These are phyloP conservation scores for Thermothielavioides terrestris DNA, from an alignment of 495 filamentous ascomycete species.

Conservation along the genomic window DNA sequence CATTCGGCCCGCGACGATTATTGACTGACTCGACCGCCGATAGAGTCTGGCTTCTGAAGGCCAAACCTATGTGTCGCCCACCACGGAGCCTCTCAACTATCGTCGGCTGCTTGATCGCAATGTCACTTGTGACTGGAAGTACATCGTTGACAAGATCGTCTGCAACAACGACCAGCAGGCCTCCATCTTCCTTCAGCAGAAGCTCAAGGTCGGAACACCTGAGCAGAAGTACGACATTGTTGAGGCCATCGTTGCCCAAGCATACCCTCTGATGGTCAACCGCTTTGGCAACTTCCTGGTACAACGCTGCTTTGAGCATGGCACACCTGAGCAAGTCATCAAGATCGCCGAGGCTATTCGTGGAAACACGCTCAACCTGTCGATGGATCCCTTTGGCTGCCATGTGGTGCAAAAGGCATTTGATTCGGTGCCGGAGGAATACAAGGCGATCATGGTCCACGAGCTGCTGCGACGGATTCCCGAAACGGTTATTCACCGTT, in stretches of 20 bases:
- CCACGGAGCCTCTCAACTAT: slow-evolving; percentile 87
- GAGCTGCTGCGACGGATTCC: slow-evolving; percentile 92
- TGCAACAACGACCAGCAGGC: slow-evolving; percentile 99
- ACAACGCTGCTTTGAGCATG: slow-evolving; percentile 97
- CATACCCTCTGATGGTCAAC: slow-evolving; percentile 95
- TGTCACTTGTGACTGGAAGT: slow-evolving; percentile 97
- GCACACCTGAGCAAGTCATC: slow-evolving; percentile 87
- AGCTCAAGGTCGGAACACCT: slow-evolving; percentile 90
- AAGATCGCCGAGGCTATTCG: slow-evolving; percentile 92
- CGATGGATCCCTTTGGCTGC: slow-evolving; percentile 97
- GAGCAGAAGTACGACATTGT: slow-evolving; percentile 98
- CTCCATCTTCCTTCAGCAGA: slow-evolving; percentile 97
- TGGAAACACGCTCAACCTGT: slow-evolving; percentile 86
- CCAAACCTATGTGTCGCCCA: slow-evolving; percentile 74
- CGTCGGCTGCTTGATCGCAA: slow-evolving; percentile 91
- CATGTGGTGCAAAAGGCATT: slow-evolving; percentile 98
- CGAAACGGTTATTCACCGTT: slow-evolving; percentile 95
- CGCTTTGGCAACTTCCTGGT: slow-evolving; percentile 98
- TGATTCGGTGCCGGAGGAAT: slow-evolving; percentile 92
- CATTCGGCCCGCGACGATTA: too few relatives aligned
- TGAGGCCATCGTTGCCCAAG: slow-evolving; percentile 89
- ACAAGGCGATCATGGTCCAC: slow-evolving; percentile 97
- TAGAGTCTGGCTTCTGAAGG: slow-evolving; percentile 45
- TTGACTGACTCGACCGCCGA: slow-evolving; percentile 9
- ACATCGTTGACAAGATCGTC: slow-evolving; percentile 98